Percentiles rank a stretch among this genome's conserved stretches.
Evolutionary conservation across 345 rosid species (phyloP).

Genomic region (Dimocarpus longan): DNA sequence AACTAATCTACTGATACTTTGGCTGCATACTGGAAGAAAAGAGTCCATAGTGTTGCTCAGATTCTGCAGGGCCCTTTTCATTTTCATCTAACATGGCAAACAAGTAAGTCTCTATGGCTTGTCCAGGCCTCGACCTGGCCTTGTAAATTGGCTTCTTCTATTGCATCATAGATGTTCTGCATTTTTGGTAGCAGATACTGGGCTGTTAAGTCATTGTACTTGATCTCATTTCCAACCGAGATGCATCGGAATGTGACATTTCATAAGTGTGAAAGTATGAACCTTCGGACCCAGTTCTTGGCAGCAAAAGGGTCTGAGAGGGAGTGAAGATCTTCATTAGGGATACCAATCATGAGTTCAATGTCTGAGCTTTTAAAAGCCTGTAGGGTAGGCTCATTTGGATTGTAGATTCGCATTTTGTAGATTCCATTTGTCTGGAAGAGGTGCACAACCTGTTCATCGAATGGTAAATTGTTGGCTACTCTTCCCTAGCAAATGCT

Average conservation of each 20-base stretch:
- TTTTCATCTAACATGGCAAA: conserved; percentile 50
- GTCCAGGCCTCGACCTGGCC: conserved; percentile 27
- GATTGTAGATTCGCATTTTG: conserved; percentile 44
- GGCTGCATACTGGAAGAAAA: conserved; percentile 30
- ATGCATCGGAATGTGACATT: conserved; percentile 48
- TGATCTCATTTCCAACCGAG: conserved; percentile 51
- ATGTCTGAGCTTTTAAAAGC: conserved; percentile 44
- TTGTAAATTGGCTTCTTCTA: conserved; percentile 21
- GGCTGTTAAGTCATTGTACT: conserved; percentile 23
- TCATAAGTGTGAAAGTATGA: conserved; percentile 28
- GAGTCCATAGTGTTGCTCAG: conserved; percentile 36
- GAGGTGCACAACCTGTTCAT: conserved; percentile 31
- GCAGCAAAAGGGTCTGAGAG: conserved; percentile 31
- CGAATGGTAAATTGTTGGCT: conserved; percentile 44
- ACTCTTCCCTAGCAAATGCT: conserved; percentile 48
- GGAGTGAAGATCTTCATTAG: conserved; percentile 33
- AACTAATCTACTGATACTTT: conserved; percentile 26
- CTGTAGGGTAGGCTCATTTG: conserved; percentile 38
- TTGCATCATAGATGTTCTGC: conserved; percentile 29
- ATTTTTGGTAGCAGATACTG: conserved; percentile 31
- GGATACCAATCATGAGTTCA: conserved; percentile 37
- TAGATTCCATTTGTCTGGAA: conserved; percentile 33
- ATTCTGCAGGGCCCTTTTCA: conserved; percentile 15
- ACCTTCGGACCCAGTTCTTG: conserved; percentile 38
- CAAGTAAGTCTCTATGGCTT: conserved; percentile 36